phyloP scores from a whole-genome alignment of 441 rosid genomes.

The Croton setiger region DNA sequence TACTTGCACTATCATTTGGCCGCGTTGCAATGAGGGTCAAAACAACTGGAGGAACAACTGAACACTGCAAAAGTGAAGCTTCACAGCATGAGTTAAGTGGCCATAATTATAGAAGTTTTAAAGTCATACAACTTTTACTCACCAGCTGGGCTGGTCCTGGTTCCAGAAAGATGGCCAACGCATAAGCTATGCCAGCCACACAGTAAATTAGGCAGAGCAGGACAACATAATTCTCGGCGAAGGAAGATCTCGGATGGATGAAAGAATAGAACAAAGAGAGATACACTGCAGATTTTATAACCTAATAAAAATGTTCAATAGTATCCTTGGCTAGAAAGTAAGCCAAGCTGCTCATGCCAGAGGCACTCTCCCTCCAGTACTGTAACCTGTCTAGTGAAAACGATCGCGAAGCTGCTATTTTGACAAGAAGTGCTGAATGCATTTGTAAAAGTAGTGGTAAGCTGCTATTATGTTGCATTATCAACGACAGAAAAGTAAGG shows the following conservation, averaged over 20 bases:
- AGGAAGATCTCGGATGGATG: constrained; percentile 82
- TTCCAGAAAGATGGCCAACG: constrained; percentile 75
- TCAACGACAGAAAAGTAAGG: too few species aligned
- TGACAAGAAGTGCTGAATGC: constrained; percentile 78
- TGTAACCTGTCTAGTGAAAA: constrained; percentile 83
- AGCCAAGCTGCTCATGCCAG: constrained; percentile 93
- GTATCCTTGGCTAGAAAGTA: constrained; percentile 93
- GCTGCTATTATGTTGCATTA: too few species aligned
- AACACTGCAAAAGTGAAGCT: constrained; percentile 50
- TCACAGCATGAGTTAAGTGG: constrained; percentile 15
- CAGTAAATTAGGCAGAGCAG: constrained; percentile 87
- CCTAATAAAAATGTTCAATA: constrained; percentile 74
- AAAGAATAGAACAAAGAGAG: constrained; percentile 94
- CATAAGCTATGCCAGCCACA: constrained; percentile 87
- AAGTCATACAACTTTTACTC: constrained; percentile 22
- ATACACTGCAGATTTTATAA: constrained; percentile 80
- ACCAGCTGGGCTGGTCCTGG: constrained; percentile 93
- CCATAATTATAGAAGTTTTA: not conserved
- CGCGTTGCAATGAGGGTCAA: constrained; percentile 80
- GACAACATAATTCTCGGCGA: constrained; percentile 67
- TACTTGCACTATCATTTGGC: constrained; percentile 24
- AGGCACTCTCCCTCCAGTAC: constrained; percentile 86
- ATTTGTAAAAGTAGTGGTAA: constrained; percentile 11
- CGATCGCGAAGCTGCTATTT: constrained; percentile 84
- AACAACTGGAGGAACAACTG: constrained; percentile 95